phyloP scores from a whole-genome alignment of 495 filamentous ascomycete species.

The Trichocladium uniseriatum region DNA sequence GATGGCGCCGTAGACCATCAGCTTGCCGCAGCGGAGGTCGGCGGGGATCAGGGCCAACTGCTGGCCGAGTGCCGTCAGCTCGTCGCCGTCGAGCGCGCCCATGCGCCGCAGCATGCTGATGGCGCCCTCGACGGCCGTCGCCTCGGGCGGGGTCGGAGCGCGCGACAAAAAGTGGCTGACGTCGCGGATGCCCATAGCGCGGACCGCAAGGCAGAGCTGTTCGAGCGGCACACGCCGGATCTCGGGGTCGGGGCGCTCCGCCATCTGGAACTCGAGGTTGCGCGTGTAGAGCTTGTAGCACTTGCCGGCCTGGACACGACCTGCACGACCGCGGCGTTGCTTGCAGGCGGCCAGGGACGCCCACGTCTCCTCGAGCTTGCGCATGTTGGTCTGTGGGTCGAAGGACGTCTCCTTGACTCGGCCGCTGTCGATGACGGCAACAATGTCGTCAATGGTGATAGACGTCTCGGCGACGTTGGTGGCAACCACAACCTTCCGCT shows the following conservation, averaged over 20 bases:
- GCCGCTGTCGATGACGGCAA: slow-evolving; percentile 92
- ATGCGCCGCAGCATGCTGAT: slow-evolving; percentile 69
- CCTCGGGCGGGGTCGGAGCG: slow-evolving; percentile 80
- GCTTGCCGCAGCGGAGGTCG: slow-evolving; percentile 83
- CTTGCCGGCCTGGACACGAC: slow-evolving; percentile 77
- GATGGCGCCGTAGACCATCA: slow-evolving; percentile 90
- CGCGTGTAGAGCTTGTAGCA: slow-evolving; percentile 95
- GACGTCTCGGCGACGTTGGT: slow-evolving; percentile 98
- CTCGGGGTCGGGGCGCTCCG: slow-evolving; percentile 83
- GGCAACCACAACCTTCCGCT: slow-evolving; percentile 83
- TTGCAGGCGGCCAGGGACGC: slow-evolving; percentile 92
- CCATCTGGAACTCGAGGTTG: slow-evolving; percentile 77
- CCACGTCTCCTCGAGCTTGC: slow-evolving; percentile 89
- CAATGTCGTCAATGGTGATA: slow-evolving; percentile 94
- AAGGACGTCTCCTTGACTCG: slow-evolving; percentile 95
- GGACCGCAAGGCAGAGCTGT: slow-evolving; percentile 86
- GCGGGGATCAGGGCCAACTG: slow-evolving; percentile 92
- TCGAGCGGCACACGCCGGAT: slow-evolving; percentile 88
- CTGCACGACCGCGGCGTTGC: slow-evolving; percentile 89
- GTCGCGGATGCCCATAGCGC: slow-evolving; percentile 84
- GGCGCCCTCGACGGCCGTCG: slow-evolving; percentile 74
- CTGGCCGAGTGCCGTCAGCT: slow-evolving; percentile 79
- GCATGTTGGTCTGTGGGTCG: slow-evolving; percentile 87
- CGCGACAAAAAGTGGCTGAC: slow-evolving; percentile 72
- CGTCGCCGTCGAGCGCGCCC: slow-evolving; percentile 75